A percentile compares a stretch with the other conserved stretches of the same genome.
These are phyloP conservation scores for Blepharisma japonicum DNA, from an alignment of 73 alveolate genomes.

Conservation along the genomic window DNA sequence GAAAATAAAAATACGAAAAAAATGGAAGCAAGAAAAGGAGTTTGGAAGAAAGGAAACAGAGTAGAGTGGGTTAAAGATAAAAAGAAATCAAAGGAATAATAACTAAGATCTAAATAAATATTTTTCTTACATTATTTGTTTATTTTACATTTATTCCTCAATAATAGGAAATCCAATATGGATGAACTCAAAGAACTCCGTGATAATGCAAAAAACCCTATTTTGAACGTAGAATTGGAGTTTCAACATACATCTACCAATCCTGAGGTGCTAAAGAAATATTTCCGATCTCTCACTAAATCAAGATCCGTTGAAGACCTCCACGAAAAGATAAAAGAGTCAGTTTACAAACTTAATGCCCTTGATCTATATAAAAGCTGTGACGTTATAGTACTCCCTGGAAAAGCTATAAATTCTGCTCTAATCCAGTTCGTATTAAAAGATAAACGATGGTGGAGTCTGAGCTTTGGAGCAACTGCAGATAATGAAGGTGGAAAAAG, in stretches of 20 bases:
- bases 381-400: slow-evolving; percentile 16
- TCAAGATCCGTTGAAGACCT: not conserved
- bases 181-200: no score
- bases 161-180: no score
- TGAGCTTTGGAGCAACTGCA: not conserved
- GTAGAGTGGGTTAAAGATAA: not conserved
- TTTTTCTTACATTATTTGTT: no score
- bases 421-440: not conserved
- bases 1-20: not conserved
- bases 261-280: not conserved
- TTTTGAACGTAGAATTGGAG: no score
- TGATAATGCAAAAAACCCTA: no score
- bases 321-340: not conserved
- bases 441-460: not conserved
- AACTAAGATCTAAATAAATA: no score
- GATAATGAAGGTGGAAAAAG: slow-evolving; percentile 15
- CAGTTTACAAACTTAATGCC: not conserved
- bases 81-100: no score
- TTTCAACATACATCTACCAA: no score
- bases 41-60: slow-evolving; percentile 3
- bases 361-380: not conserved
- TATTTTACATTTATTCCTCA: no score
- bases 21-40: not conserved
- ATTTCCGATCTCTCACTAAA: not conserved
- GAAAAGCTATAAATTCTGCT: slow-evolving; percentile 4